A percentile compares a stretch with the other conserved stretches of the same genome.
phyloP scores from a whole-genome alignment of 1,284 basidiomycete species.

The Trichosporon inkin region DNA sequence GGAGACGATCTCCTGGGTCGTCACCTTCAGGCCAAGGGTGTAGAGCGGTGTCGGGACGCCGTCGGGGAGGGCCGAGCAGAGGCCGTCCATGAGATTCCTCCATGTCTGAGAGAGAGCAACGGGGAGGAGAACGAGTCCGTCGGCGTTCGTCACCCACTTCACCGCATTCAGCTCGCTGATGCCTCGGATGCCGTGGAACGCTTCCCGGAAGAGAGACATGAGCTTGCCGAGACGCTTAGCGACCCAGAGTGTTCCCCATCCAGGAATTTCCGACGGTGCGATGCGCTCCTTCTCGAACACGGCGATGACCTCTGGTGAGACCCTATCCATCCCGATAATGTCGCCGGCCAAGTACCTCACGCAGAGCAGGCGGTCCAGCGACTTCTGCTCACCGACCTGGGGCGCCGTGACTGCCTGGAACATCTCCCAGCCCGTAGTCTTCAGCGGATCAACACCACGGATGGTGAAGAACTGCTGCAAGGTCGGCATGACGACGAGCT shows the following conservation, averaged over 20 bases:
- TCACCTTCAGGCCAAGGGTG: conserved; percentile 22
- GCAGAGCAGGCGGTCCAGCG: conserved; percentile 33
- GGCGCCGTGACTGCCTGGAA: conserved; percentile 36
- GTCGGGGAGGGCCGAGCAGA: conserved; percentile 20
- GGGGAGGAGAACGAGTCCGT: conserved; percentile 29
- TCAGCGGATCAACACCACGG: conserved; percentile 39
- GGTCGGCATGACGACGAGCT: conserved; percentile 37
- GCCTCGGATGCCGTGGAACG: conserved; percentile 33
- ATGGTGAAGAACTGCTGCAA: conserved; percentile 31
- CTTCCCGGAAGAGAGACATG: conserved; percentile 34
- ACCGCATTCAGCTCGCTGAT: conserved; percentile 24
- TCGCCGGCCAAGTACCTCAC: conserved; percentile 32
- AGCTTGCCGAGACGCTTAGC: conserved; percentile 35
- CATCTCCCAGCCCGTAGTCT: conserved; percentile 39
- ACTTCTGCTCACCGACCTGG: conserved; percentile 13
- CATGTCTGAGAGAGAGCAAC: conserved; percentile 31
- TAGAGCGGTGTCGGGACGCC: conserved; percentile 23
- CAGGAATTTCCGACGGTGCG: conserved; percentile 32
- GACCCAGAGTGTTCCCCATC: conserved; percentile 40
- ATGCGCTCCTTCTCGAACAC: conserved; percentile 25
- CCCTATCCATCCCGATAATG: conserved; percentile 27
- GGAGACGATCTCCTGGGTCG: conserved; percentile 28
- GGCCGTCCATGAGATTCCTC: conserved; percentile 36
- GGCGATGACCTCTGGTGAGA: background rate
- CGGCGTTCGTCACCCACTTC: conserved; percentile 27